Evolutionary conservation across 257 asterid species (phyloP).

Genomic region (Lavandula angustifolia): DNA sequence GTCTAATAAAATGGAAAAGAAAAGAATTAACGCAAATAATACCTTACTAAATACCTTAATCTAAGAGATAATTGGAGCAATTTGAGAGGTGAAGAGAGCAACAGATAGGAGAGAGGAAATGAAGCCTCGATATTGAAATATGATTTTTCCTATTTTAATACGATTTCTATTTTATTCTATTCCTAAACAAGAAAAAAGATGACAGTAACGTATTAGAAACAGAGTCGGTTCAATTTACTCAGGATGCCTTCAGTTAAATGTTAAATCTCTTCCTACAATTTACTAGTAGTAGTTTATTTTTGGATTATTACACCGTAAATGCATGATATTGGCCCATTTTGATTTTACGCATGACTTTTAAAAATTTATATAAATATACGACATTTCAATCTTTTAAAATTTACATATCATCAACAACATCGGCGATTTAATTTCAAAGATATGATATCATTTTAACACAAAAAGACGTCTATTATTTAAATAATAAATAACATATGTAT

Average conservation of each 20-base stretch:
- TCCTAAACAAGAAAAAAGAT: slow-evolving; percentile 4
- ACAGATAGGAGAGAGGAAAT: background rate
- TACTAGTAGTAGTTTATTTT: too few relatives aligned
- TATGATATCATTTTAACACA: too few relatives aligned
- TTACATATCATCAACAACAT: too few relatives aligned
- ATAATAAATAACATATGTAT: too few relatives aligned
- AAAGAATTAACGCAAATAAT: slow-evolving; percentile 22
- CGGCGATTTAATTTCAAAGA: too few relatives aligned
- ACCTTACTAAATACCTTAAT: slow-evolving; percentile 35
- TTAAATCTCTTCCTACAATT: too few relatives aligned
- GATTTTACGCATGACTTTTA: too few relatives aligned
- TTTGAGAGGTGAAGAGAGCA: slow-evolving; percentile 34
- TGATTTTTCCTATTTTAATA: background rate
- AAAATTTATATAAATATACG: too few relatives aligned
- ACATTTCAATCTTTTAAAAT: too few relatives aligned
- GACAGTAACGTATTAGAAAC: slow-evolving; percentile 9
- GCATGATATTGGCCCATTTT: too few relatives aligned
- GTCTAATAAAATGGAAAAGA: slow-evolving; percentile 16
- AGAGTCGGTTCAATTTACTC: slow-evolving; percentile 18
- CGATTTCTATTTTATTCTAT: slow-evolving; percentile 14
- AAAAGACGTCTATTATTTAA: too few relatives aligned
- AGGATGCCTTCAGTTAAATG: slow-evolving; percentile 18
- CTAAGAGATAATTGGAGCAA: slow-evolving; percentile 35
- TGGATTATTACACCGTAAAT: too few relatives aligned
- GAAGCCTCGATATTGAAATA: background rate